Base-by-base conservation (phyloP, 768 basidiomycete genomes). In the Melanogaster broomeanus region DNA sequence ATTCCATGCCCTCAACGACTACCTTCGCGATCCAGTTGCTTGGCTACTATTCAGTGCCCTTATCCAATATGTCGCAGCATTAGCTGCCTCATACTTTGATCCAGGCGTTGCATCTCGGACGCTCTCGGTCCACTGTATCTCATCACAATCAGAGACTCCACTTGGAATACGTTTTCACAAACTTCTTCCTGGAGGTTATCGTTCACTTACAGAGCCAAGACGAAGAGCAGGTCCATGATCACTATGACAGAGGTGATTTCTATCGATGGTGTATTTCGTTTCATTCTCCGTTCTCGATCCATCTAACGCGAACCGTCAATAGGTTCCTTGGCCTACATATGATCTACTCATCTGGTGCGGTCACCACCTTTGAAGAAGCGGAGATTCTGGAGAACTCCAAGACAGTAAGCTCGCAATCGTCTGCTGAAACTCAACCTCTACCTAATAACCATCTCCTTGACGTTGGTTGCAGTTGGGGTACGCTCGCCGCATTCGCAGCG, bases 221-320 rank as follows among this genome's bases (percentile, higher is more conserved):
- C 61, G 88, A 93, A 65, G 91, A 95, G 58, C 97, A 98, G 68
- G 92, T 99, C 57, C 85, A 93, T 51, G 95, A 84, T 53, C 88
- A 97, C 73, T 99, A 99, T 59, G 97, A 99, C 75, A 86, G 90
- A 63, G 96, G 96, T 48, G 88, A 98, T 76, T 98, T 98, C 69
- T 97, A 98, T 68, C 80, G 77, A 61, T 97, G 95, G 93, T 85
- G 52, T 13, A 67, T 61, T 7, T 8, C 31, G 21, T 41, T 48
- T 25, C n/a, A 48, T 52, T 42, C 45, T 2, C 7, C 2, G 31
- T 6, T 16, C 2, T 28, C n/a, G 15, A 0, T n/a, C 16, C 11
- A 16, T 18, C 44, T 34, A 16, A 33, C 51, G 13, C 49, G 4
- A 56, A 3, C 3, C 43, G 4, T 49, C 7, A 11, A 13, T 22